phyloP scores from a whole-genome alignment of 2,329 filamentous ascomycete genomes.

The Diaporthe longicolla region DNA sequence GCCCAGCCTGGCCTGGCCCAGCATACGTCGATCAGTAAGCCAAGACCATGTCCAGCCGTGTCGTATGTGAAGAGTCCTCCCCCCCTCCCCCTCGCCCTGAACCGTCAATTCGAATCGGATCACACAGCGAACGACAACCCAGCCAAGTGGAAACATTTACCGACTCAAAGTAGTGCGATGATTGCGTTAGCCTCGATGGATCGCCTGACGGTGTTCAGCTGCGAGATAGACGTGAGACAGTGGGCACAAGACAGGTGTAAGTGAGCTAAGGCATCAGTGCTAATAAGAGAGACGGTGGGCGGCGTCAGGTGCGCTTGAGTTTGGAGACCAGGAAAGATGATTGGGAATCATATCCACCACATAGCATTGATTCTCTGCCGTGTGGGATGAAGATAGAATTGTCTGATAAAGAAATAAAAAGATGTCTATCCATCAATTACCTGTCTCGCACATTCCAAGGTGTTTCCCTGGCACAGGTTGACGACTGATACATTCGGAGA shows the following conservation, averaged over 20 bases:
- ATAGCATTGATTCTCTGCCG: not conserved
- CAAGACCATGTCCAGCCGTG: no score
- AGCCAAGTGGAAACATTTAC: constrained; percentile 19
- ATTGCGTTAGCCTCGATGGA: not conserved
- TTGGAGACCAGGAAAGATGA: not conserved
- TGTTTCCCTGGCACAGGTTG: constrained; percentile 34
- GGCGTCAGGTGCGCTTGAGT: not conserved
- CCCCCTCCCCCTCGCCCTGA: no score
- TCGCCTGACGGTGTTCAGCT: constrained; percentile 18
- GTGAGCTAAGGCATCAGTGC: not conserved
- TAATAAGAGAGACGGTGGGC: not conserved
- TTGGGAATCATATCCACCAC: not conserved
- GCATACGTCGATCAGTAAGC: no score
- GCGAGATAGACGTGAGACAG: constrained; percentile 27
- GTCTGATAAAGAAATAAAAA: constrained; percentile 39
- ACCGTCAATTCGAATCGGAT: no score
- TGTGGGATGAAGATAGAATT: constrained; percentile 41
- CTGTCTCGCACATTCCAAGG: constrained; percentile 39
- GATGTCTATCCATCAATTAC: constrained; percentile 42
- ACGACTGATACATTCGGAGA: constrained; percentile 27
- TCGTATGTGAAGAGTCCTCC: no score
- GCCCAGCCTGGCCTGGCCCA: no score
- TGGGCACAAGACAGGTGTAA: constrained; percentile 8
- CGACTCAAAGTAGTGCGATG: constrained; percentile 1
- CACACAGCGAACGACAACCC: no score